phyloP scores from a whole-genome alignment of 495 filamentous ascomycete species.

The Corynascus novoguineensis region DNA sequence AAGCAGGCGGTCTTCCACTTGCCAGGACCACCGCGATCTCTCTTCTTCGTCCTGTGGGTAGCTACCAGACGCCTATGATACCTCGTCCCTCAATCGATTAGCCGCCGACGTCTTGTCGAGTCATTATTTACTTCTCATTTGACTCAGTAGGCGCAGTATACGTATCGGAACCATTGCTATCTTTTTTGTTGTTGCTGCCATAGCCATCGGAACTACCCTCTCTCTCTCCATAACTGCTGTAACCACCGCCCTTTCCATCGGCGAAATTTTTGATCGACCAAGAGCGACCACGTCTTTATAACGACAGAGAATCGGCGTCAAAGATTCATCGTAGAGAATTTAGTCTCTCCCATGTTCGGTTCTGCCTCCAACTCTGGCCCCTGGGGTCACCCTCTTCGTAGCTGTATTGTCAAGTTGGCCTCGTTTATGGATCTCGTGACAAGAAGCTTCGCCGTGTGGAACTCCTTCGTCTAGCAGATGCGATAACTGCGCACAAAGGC shows the following conservation, averaged over 20 bases:
- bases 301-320: no score
- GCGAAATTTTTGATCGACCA: no score
- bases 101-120: no score
- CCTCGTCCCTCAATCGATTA: no score
- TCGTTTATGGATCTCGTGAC: slow-evolving; percentile 49
- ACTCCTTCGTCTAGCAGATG: slow-evolving; percentile 54
- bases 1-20: no score
- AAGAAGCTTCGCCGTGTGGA: slow-evolving; percentile 50
- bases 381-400: slow-evolving; percentile 9
- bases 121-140: no score
- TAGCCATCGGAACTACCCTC: background rate
- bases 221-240: background rate
- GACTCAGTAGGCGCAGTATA: background rate
- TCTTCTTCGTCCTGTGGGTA: no score
- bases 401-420: slow-evolving; percentile 35
- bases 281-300: no score
- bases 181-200: background rate
- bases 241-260: background rate
- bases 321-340: background rate
- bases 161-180: background rate
- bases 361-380: background rate
- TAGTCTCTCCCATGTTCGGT: background rate
- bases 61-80: no score
- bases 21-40: no score
- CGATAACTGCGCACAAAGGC: slow-evolving; percentile 60